Conservation (phyloP, 148 eudicot genomes). For the Gaultheria prostrata region DNA sequence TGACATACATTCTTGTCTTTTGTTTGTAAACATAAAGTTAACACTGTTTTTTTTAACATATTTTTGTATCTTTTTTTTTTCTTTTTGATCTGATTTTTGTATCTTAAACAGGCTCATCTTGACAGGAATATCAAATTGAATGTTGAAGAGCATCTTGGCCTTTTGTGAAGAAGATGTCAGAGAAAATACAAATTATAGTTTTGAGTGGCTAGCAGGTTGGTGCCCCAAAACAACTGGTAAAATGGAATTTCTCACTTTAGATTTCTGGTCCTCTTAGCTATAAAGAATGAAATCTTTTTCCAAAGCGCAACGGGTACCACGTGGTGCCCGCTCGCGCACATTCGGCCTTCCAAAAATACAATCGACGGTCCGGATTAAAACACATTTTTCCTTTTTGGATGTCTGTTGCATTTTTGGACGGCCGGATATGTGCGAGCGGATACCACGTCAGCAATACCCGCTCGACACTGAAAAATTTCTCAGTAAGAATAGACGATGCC, state of each 20-base stretch:
- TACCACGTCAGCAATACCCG: too few species aligned
- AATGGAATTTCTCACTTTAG: background rate
- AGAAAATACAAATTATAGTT: background rate
- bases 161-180: background rate
- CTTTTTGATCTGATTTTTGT: background rate
- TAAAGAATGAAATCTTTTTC: too few species aligned
- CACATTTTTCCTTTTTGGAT: too few species aligned
- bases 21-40: background rate
- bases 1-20: background rate
- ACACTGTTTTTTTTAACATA: too few species aligned
- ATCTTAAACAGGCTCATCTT: background rate
- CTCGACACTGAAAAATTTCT: too few species aligned
- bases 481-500: background rate
- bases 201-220: constrained; percentile 1
- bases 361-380: too few species aligned
- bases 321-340: too few species aligned
- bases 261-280: background rate
- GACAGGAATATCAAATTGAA: background rate
- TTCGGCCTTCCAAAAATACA: too few species aligned
- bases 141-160: background rate
- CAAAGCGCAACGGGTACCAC: too few species aligned
- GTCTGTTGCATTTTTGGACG: too few species aligned
- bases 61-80: too few species aligned
- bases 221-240: background rate
- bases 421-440: too few species aligned